Base-by-base conservation (phyloP, 768 basidiomycete species). In the Tulasnella sp. region DNA sequence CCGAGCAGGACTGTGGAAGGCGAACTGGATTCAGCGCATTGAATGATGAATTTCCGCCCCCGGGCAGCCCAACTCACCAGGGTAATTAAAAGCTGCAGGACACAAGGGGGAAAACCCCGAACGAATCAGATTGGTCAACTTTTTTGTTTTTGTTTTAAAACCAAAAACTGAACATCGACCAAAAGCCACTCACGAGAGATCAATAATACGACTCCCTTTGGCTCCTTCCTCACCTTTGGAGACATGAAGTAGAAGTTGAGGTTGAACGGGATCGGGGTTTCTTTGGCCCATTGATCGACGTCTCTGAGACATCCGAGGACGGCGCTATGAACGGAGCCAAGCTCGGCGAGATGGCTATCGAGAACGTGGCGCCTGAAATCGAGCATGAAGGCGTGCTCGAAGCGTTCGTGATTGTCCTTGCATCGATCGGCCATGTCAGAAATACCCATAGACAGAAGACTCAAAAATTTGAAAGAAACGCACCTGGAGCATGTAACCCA, bases 401-500 rank as follows among this genome's bases (percentile, higher is more conserved):
- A 59, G 21, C 46, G 57, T 11, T 49, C 9, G 38, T 25, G 30
- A 12, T 59, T 59, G 24, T 59, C 57, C 57, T 59, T 12, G 21
- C 12, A 19, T 12, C n/a, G 10, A 15, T 2, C 19, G 19, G 30
- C 29, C 21, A 41, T 1, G 2, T 17, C 34, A 30, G 7, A 34
- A n/a, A 21, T 4, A 21, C 11, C 19, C 27, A 34, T 19, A 25
- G 11, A 21, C 27, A 29, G 27, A 30, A 2, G 7, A 21, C 27
- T 29, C 21, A 5, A 38, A 7, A 21, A 25, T 30, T 29, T 17
- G 21, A 31, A 53, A 38, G 34, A 12, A n/a, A 25, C 44, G 30
- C 22, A 59, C 61, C 56, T 62, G 29, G 3, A 62, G 22, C 49
- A 62, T 31, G 50, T 62, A 50, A 31, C 76, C 81, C 10, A 92